Evolutionary conservation across 345 rosid genomes (phyloP).

Genomic region (Toxicodendron radicans): DNA sequence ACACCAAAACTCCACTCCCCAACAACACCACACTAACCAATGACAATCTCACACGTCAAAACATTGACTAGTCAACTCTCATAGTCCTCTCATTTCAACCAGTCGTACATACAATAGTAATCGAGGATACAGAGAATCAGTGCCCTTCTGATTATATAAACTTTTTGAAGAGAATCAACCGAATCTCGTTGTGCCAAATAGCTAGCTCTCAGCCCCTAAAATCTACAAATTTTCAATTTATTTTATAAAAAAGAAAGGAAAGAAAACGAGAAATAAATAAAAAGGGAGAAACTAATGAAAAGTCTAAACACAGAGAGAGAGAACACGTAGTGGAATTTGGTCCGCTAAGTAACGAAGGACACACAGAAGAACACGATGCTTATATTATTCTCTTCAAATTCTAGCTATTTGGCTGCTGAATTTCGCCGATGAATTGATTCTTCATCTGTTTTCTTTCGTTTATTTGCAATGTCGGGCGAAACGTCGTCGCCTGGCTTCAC

Average conservation of each 20-base stretch:
- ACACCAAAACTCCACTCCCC: neutral
- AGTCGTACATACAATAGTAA: neutral
- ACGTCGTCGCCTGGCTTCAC: constrained; percentile 35
- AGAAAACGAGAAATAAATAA: neutral
- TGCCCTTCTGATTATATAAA: neutral
- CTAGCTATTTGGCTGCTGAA: constrained; percentile 8
- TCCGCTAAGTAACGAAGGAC: constrained; percentile 40
- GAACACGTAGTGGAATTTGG: constrained; percentile 51
- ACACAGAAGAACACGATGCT: neutral
- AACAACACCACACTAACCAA: neutral
- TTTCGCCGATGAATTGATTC: constrained; percentile 1
- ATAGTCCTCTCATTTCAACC: neutral
- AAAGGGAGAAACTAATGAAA: neutral
- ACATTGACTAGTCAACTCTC: neutral
- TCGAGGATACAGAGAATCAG: neutral
- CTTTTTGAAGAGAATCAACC: neutral
- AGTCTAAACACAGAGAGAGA: neutral
- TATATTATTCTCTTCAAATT: constrained; percentile 9
- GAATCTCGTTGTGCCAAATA: neutral
- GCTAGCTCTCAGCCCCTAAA: neutral
- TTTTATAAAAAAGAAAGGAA: neutral
- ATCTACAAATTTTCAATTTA: no score
- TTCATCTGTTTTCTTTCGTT: neutral
- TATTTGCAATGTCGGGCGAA: constrained; percentile 47
- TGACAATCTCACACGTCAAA: neutral